Conservation (phyloP, 306 rosid species). For the Cajanus cajan region DNA sequence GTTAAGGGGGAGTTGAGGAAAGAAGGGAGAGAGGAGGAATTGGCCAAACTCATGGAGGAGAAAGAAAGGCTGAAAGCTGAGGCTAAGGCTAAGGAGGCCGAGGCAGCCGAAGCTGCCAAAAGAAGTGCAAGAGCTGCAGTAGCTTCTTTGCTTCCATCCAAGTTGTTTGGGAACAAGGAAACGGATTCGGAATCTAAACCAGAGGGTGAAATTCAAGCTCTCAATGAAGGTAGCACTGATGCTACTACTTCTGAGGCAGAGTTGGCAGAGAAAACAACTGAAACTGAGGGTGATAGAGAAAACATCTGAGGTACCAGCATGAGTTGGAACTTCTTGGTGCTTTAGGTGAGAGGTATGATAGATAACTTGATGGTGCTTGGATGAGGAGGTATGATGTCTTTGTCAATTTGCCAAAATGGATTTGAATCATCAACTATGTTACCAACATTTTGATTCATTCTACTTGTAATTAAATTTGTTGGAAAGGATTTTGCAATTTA, state of each 20-base stretch:
- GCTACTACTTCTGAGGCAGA: constrained; percentile 36
- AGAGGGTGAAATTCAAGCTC: constrained; percentile 35
- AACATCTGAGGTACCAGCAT: constrained; percentile 39
- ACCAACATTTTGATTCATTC: constrained; percentile 1
- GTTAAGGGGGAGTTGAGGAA: constrained; percentile 78
- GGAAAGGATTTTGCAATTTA: constrained; percentile 30
- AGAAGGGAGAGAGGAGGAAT: constrained; percentile 83
- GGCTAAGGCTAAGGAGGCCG: constrained; percentile 90
- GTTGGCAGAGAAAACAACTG: constrained; percentile 21
- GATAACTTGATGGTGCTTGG: constrained; percentile 11
- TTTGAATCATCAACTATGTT: constrained; percentile 21
- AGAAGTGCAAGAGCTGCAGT: constrained; percentile 79
- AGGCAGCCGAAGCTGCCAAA: constrained; percentile 94
- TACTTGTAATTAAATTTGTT: constrained; percentile 29
- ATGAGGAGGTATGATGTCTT: constrained; percentile 12
- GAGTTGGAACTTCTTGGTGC: constrained; percentile 20
- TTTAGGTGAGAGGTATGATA: constrained; percentile 15
- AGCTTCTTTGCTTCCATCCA: constrained; percentile 76
- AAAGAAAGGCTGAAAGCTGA: constrained; percentile 92
- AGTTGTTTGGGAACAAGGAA: constrained; percentile 73
- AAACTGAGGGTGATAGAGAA: constrained; percentile 36
- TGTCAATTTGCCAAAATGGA: constrained; percentile 9
- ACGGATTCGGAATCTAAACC: constrained; percentile 39
- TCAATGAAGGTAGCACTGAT: constrained; percentile 15
- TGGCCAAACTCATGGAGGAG: constrained; percentile 83